phyloP scores from a whole-genome alignment of 2,329 filamentous ascomycete species.

The Cladorrhinum sp. region DNA sequence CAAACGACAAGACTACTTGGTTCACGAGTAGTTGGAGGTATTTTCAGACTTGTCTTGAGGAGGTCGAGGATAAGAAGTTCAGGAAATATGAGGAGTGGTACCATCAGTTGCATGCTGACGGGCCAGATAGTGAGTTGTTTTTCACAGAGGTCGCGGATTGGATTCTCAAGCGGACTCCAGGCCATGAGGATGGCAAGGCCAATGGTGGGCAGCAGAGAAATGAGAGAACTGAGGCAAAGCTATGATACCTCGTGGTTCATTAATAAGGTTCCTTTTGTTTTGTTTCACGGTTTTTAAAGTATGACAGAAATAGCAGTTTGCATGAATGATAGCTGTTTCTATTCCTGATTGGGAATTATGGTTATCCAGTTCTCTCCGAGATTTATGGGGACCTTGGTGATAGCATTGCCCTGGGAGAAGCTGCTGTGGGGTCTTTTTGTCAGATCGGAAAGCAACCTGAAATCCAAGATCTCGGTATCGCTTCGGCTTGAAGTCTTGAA shows the following conservation, averaged over 20 bases:
- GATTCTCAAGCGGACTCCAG: constrained; percentile 56
- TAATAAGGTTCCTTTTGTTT: not conserved
- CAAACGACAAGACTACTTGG: constrained; percentile 66
- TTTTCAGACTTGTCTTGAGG: constrained; percentile 50
- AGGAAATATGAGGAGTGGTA: constrained; percentile 73
- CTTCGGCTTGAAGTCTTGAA: not conserved
- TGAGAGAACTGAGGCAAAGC: constrained; percentile 17
- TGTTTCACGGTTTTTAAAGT: not conserved
- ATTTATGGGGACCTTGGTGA: not conserved
- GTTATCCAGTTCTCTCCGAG: not conserved
- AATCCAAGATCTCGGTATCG: constrained; percentile 5
- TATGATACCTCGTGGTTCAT: constrained; percentile 4
- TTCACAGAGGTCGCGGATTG: constrained; percentile 62
- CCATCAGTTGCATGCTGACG: constrained; percentile 69
- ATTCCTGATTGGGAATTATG: not conserved
- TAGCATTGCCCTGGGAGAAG: not conserved
- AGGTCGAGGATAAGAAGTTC: constrained; percentile 65
- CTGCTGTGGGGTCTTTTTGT: not conserved
- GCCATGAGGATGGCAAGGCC: not conserved
- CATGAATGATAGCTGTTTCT: not conserved
- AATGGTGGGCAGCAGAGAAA: constrained; percentile 25
- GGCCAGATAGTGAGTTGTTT: constrained; percentile 49
- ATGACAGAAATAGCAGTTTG: not conserved
- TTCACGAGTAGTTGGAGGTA: constrained; percentile 63
- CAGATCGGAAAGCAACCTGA: not conserved